These are phyloP conservation scores for Botrytis fabae DNA, from an alignment of 2,329 filamentous ascomycete species.

Conservation along the genomic window DNA sequence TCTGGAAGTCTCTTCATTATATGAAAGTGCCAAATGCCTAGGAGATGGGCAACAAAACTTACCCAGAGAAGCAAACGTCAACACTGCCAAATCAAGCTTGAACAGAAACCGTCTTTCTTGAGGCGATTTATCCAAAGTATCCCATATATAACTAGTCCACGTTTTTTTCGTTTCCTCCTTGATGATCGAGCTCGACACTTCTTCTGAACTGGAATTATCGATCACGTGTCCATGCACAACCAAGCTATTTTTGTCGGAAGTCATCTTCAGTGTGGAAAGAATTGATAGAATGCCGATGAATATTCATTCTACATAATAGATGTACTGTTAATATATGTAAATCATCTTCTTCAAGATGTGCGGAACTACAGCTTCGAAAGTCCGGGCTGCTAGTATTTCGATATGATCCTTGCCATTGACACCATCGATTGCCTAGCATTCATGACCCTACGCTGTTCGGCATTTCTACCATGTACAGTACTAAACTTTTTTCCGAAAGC, in stretches of 20 bases:
- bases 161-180: slow-evolving; percentile 34
- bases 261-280: slow-evolving; percentile 15
- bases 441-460: not conserved
- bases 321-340: slow-evolving; percentile 1
- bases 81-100: slow-evolving; percentile 50
- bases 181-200: slow-evolving; percentile 5
- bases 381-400: slow-evolving; percentile 6
- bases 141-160: slow-evolving; percentile 46
- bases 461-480: not conserved
- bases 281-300: not conserved
- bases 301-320: not conserved
- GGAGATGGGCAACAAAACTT: not conserved
- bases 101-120: slow-evolving; percentile 49
- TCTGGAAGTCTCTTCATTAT: slow-evolving; percentile 4
- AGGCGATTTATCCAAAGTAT: slow-evolving; percentile 51
- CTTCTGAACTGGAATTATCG: slow-evolving; percentile 6
- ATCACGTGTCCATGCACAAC: slow-evolving; percentile 16
- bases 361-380: not conserved
- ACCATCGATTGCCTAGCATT: slow-evolving; percentile 18
- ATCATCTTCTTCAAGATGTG: not conserved
- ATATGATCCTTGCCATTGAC: slow-evolving; percentile 24
- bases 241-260: slow-evolving; percentile 13
- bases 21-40: not conserved
- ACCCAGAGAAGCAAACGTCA: slow-evolving; percentile 34
- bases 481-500: not conserved